Evolutionary conservation across 139 green algal species (phyloP).

Genomic region (Tetraselmis chui): DNA sequence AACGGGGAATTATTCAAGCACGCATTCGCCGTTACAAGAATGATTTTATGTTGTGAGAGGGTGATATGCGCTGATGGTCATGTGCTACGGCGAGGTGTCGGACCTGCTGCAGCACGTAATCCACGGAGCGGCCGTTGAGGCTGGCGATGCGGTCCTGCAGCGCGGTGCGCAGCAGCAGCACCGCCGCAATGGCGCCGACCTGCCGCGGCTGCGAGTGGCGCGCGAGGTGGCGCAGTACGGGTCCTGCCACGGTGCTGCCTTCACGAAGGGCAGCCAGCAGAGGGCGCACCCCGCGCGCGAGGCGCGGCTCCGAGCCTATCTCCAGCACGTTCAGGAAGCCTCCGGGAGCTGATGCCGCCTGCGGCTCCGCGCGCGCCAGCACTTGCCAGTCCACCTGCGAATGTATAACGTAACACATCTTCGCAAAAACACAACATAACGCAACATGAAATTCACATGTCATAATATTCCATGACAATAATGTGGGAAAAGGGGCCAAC

Average conservation of each 20-base stretch:
- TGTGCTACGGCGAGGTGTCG: constrained; percentile 28
- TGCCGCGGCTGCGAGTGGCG: not conserved
- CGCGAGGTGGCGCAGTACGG: not conserved
- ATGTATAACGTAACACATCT: too few species aligned
- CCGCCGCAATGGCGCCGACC: constrained; percentile 27
- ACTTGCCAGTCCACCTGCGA: not conserved
- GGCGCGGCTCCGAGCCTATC: not conserved
- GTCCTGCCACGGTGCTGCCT: constrained; percentile 23
- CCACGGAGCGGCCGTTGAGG: constrained; percentile 59
- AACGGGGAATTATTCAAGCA: too few species aligned
- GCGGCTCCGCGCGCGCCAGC: not conserved
- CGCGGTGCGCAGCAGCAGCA: constrained; percentile 52
- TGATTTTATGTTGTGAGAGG: too few species aligned
- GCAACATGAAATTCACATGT: too few species aligned
- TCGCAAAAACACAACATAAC: too few species aligned
- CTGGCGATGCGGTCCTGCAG: constrained; percentile 60
- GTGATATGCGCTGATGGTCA: too few species aligned
- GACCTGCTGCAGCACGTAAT: constrained; percentile 64
- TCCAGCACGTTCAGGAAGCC: not conserved
- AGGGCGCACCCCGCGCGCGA: not conserved
- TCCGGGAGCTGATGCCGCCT: not conserved
- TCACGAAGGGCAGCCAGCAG: constrained; percentile 13
- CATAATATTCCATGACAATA: too few species aligned
- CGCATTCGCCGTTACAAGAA: too few species aligned
- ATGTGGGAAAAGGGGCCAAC: too few species aligned